Evolutionary conservation across 2,329 filamentous ascomycete species (phyloP).

Genomic region (Teratosphaeria destructans): DNA sequence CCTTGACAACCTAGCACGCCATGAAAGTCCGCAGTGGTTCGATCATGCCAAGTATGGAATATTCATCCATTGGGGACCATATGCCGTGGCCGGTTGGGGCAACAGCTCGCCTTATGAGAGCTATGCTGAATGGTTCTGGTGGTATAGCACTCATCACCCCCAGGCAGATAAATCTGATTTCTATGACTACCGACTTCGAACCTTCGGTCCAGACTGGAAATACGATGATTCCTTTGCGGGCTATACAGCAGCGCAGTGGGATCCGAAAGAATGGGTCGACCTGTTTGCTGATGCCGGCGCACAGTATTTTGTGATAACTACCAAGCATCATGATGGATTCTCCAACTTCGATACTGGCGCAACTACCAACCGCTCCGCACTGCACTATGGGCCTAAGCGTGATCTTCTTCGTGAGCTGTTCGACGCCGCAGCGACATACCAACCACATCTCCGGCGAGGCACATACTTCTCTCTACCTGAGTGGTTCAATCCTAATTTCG

Average conservation of each 20-base stretch:
- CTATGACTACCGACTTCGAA: constrained; percentile 37
- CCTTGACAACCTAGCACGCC: constrained; percentile 30
- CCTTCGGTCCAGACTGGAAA: constrained; percentile 40
- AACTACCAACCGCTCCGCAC: constrained; percentile 31
- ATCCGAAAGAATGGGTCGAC: constrained; percentile 46
- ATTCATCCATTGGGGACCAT: constrained; percentile 50
- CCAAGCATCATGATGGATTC: constrained; percentile 40
- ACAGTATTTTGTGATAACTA: constrained; percentile 36
- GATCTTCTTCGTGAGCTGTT: constrained; percentile 35
- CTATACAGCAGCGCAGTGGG: constrained; percentile 42
- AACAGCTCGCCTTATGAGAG: constrained; percentile 28
- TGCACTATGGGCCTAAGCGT: constrained; percentile 30
- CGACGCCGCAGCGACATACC: constrained; percentile 32
- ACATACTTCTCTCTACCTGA: constrained; percentile 38
- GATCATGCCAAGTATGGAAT: constrained; percentile 48
- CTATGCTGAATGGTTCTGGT: constrained; percentile 36
- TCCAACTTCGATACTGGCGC: constrained; percentile 35
- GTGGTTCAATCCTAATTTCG: constrained; percentile 38
- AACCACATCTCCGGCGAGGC: constrained; percentile 34
- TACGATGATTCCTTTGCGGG: constrained; percentile 48
- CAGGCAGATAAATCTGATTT: constrained; percentile 31
- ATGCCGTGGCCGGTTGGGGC: constrained; percentile 48
- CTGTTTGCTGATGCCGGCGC: constrained; percentile 43
- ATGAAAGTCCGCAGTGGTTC: constrained; percentile 45
- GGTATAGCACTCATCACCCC: constrained; percentile 14